Conservation (phyloP, 768 basidiomycete species). For the Neoboletus magnificus region DNA sequence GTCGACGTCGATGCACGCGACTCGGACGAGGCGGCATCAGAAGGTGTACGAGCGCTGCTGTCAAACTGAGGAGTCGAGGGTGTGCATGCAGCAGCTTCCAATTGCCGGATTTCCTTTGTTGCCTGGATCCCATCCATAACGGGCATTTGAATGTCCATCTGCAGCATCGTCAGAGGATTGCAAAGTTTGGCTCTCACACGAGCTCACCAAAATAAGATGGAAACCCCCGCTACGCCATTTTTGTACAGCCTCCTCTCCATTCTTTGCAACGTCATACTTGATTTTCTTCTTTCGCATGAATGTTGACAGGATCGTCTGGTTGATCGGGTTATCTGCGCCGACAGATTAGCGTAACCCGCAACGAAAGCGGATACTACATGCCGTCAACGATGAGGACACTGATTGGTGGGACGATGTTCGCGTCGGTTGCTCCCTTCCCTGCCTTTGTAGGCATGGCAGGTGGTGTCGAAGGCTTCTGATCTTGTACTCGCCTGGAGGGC, state of each 20-base stretch:
- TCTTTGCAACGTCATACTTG: constrained; percentile 90
- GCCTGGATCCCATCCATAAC: constrained; percentile 98
- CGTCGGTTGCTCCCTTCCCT: constrained; percentile 50
- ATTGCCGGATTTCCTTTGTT: constrained; percentile 88
- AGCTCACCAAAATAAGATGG: constrained; percentile 88
- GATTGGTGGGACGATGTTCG: constrained; percentile 89
- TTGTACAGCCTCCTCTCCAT: constrained; percentile 92
- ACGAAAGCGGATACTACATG: constrained; percentile 35
- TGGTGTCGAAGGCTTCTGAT: constrained; percentile 27
- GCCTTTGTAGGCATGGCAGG: constrained; percentile 41
- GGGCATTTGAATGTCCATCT: constrained; percentile 99
- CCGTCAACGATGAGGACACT: constrained; percentile 98
- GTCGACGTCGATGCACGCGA: constrained; percentile 43
- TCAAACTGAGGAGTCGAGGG: constrained; percentile 68
- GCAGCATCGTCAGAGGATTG: constrained; percentile 13
- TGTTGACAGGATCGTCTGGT: constrained; percentile 94
- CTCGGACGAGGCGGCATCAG: constrained; percentile 48
- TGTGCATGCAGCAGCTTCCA: constrained; percentile 73
- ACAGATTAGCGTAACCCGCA: constrained; percentile 13
- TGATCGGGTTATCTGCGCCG: constrained; percentile 89
- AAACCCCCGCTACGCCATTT: constrained; percentile 93
- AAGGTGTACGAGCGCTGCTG: constrained; percentile 43
- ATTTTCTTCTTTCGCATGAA: constrained; percentile 97
- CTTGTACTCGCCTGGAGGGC: constrained; percentile 30
- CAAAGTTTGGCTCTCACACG: neutral